Conservation (phyloP, 2,329 filamentous ascomycete genomes). For the Ascocoryne sarcoides region DNA sequence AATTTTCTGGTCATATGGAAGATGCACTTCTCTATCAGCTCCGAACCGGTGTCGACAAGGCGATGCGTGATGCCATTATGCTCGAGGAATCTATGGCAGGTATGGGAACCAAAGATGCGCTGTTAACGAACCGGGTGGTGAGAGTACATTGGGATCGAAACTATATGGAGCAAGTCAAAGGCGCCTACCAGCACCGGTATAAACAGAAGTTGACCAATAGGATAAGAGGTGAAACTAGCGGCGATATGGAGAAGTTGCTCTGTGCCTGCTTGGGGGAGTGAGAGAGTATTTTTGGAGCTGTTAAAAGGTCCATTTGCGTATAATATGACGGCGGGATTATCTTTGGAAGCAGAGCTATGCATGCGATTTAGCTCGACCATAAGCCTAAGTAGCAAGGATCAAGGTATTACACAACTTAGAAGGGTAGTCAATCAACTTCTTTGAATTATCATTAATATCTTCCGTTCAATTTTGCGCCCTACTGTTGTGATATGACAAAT, state of each 20-base stretch:
- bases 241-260: slow-evolving; percentile 72
- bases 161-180: slow-evolving; percentile 68
- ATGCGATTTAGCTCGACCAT: too few relatives aligned
- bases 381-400: too few relatives aligned
- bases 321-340: too few relatives aligned
- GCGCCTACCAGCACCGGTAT: slow-evolving; percentile 66
- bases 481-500: too few relatives aligned
- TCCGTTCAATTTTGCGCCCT: too few relatives aligned
- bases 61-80: slow-evolving; percentile 70
- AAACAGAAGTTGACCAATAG: slow-evolving; percentile 56
- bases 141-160: slow-evolving; percentile 74
- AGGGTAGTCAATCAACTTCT: too few relatives aligned
- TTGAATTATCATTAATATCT: too few relatives aligned
- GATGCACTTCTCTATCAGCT: slow-evolving; percentile 74
- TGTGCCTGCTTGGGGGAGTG: slow-evolving; percentile 39
- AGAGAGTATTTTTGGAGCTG: too few relatives aligned
- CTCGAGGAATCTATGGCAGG: slow-evolving; percentile 87
- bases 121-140: slow-evolving; percentile 70
- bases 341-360: too few relatives aligned
- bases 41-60: slow-evolving; percentile 67
- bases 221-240: slow-evolving; percentile 75
- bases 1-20: slow-evolving; percentile 91
- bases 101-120: slow-evolving; percentile 74
- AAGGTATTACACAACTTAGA: too few relatives aligned
- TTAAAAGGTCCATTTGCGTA: too few relatives aligned